phyloP scores from a whole-genome alignment of 495 filamentous ascomycete genomes.

The Sphaerosporella brunnea region DNA sequence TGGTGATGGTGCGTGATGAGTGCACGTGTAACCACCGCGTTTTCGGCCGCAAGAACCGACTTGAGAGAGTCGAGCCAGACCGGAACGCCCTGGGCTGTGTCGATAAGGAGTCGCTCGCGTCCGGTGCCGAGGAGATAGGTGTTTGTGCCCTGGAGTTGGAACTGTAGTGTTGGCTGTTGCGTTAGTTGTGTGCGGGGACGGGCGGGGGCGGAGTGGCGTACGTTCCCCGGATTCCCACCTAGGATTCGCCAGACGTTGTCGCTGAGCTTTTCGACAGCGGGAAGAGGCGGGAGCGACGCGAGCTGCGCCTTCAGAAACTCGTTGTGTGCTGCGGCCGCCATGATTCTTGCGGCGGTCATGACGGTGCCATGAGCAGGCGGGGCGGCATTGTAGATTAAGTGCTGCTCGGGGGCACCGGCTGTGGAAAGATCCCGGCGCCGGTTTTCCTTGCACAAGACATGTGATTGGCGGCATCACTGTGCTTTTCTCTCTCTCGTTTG shows the following conservation, averaged over 20 bases:
- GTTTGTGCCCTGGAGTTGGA: conserved; percentile 51
- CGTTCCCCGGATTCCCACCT: conserved; percentile 66
- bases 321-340: conserved; percentile 18
- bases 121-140: conserved; percentile 72
- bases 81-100: conserved; percentile 43
- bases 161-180: conserved; percentile 17
- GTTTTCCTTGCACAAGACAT: no score
- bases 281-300: conserved; percentile 29
- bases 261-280: conserved; percentile 49
- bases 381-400: no score
- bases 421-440: no score
- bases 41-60: conserved; percentile 44
- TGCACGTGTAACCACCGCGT: conserved; percentile 42
- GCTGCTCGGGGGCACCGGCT: no score
- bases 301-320: conserved; percentile 21
- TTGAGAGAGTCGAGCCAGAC: conserved; percentile 41
- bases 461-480: no score
- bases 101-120: conserved; percentile 49
- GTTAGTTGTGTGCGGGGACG: background rate
- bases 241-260: conserved; percentile 53
- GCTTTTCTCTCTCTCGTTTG: no score
- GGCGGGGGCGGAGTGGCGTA: conserved; percentile 19
- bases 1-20: conserved; percentile 82
- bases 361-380: background rate
- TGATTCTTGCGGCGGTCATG: conserved; percentile 8